Evolutionary conservation across 148 eudicot genomes (phyloP), one percentile per base, ranked within the genome.

Genomic region (Heliamphora exappendiculata): DNA sequence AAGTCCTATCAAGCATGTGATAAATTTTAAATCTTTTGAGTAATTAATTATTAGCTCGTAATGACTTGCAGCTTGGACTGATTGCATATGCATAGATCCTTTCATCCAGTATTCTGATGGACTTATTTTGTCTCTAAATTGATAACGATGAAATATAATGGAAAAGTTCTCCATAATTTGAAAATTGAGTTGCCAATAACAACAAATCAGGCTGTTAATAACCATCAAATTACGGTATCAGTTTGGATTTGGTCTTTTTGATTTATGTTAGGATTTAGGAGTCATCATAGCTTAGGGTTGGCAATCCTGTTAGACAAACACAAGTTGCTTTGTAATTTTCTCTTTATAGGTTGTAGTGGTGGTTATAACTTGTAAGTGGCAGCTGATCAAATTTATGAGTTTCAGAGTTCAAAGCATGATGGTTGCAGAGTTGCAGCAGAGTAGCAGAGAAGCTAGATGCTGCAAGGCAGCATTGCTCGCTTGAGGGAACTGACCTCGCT

Each of bases 11-110:
- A n/a, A 39, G 44, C 41, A 22, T 49, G 31, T 10, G 75, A 70
- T 78, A 71, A 59, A 57, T 22, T 68, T 47, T 20, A 3, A 39
- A 76, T 51, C 45, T 67, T 70, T 36, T 39, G 41, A 39, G 34
- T 42, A n/a, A 42, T 41, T 39, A 16, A 11, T 73, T 54, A 67
- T 66, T 67, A 44, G 16, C 31, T 20, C 13, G n/a, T n/a, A 29
- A 49, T 39, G 33, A 51, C 10, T 51, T 33, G 24, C 44, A 31
- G 34, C 47, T 53, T 36, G 13, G 57, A 36, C 64, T 51, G 64
- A 54, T 75, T 62, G 37, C 12, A 45, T 17, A 41, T 41, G 13
- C 11, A 73, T 41, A 42, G 54, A 58, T 41, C 17, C 5, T 20
- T 55, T 58, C 5, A 3, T 36, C 12, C 5, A 22, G 4, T 16